A percentile compares a stretch with the other conserved stretches of the same genome.
Conservation (phyloP, 2,329 filamentous ascomycete species). For the Phialophora verrucosa region DNA sequence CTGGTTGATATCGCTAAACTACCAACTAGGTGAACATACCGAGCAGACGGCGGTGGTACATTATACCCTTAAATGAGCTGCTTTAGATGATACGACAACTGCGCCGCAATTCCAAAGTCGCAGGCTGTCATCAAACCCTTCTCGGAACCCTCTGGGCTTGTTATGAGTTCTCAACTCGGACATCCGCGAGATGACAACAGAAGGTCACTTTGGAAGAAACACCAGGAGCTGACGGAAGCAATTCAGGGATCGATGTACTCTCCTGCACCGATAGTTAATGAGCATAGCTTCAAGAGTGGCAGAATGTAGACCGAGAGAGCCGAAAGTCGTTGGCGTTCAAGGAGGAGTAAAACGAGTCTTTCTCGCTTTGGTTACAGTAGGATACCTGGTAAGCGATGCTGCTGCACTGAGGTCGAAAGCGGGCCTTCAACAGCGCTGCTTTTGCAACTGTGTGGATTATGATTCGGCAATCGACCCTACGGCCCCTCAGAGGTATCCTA, state of each 20-base stretch:
- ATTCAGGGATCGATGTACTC: neutral
- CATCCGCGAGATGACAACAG: neutral
- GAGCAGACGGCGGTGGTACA: too few relatives aligned
- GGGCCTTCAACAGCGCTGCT: too few relatives aligned
- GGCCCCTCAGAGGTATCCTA: neutral
- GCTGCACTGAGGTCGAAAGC: too few relatives aligned
- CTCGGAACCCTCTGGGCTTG: neutral
- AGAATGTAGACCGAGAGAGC: neutral
- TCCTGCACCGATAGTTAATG: neutral
- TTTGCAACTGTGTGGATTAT: too few relatives aligned
- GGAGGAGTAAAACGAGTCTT: neutral
- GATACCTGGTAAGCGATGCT: too few relatives aligned
- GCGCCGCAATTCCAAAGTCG: neutral
- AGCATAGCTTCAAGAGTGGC: neutral
- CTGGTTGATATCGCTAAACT: neutral
- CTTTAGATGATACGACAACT: neutral
- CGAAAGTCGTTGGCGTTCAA: neutral
- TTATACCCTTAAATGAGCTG: neutral
- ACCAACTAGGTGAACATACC: neutral
- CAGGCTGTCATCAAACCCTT: neutral
- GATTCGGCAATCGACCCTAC: neutral
- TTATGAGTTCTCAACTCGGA: neutral
- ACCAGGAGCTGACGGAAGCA: neutral
- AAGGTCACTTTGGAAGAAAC: neutral
- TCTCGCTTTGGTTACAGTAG: neutral